Conservation (phyloP, 2,329 filamentous ascomycete species). For the Diaporthe sp. region DNA sequence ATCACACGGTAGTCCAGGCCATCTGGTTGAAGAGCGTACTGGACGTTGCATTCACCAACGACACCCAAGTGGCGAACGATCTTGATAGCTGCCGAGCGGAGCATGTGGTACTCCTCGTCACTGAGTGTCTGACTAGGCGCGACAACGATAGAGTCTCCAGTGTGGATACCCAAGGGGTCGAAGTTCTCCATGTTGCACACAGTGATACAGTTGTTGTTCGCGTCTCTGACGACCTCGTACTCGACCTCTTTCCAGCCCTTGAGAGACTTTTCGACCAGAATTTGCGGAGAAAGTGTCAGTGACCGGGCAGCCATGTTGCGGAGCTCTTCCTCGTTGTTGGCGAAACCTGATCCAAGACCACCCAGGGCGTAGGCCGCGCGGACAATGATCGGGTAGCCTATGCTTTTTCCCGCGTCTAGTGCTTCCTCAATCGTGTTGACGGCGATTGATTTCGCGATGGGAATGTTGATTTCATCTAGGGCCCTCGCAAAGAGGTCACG, state of each 20-base stretch:
- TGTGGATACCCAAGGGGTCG: slow-evolving; percentile 97
- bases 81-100: slow-evolving; percentile 95
- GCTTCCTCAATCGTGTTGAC: slow-evolving; percentile 93
- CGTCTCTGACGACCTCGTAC: slow-evolving; percentile 97
- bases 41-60: slow-evolving; percentile 98
- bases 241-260: slow-evolving; percentile 99
- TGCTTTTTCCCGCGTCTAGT: slow-evolving; percentile 83
- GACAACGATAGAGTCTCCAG: slow-evolving; percentile 97
- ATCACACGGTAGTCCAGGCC: slow-evolving; percentile 99
- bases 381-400: slow-evolving; percentile 98
- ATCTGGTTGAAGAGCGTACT: slow-evolving; percentile 96
- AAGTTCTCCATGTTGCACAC: slow-evolving; percentile 99
- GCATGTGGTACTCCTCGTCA: slow-evolving; percentile 99
- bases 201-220: slow-evolving; percentile 97
- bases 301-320: slow-evolving; percentile 93
- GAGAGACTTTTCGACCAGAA: slow-evolving; percentile 96
- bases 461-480: slow-evolving; percentile 96
- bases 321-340: slow-evolving; percentile 92
- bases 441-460: slow-evolving; percentile 95
- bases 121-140: slow-evolving; percentile 96
- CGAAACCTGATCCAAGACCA: slow-evolving; percentile 96
- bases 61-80: slow-evolving; percentile 97
- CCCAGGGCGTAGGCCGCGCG: slow-evolving; percentile 96
- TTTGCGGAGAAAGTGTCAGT: slow-evolving; percentile 93
- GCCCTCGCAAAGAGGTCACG: slow-evolving; percentile 96